A percentile compares a stretch with the other conserved stretches of the same genome.
Conservation (phyloP, 305 asterid genomes). For the Fraxinus xanthoxyloides region DNA sequence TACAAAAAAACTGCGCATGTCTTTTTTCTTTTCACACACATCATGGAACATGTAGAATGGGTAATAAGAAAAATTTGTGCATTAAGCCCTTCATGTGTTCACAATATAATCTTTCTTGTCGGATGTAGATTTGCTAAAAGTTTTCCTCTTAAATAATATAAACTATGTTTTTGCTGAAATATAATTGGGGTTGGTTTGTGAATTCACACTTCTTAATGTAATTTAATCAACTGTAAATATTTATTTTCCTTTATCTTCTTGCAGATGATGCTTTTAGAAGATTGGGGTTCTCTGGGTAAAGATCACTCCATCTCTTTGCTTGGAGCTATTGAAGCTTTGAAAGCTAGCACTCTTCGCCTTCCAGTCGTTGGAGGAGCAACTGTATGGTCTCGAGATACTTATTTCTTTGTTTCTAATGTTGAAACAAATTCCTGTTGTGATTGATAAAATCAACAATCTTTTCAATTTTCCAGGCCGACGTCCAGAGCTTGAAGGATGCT, state of each 20-base stretch:
- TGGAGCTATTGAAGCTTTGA: constrained; percentile 89
- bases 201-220: background rate
- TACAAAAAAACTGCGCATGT: background rate
- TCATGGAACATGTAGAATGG: background rate
- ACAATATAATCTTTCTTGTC: background rate
- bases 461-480: constrained; percentile 51
- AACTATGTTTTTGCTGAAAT: background rate
- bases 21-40: background rate
- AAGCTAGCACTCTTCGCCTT: constrained; percentile 90
- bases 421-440: background rate
- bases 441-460: constrained; percentile 10
- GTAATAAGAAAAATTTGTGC: background rate
- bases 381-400: constrained; percentile 40
- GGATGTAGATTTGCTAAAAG: background rate
- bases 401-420: background rate
- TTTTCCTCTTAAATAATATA: background rate
- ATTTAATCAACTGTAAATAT: background rate
- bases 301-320: constrained; percentile 63
- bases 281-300: constrained; percentile 70
- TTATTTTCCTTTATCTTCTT: background rate
- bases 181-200: background rate
- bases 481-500: constrained; percentile 77
- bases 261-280: constrained; percentile 63
- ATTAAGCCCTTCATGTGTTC: background rate
- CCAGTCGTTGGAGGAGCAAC: constrained; percentile 79